These are phyloP conservation scores for Coniochaeta sp. DNA, from an alignment of 2,329 filamentous ascomycete genomes.

Conservation along the genomic window DNA sequence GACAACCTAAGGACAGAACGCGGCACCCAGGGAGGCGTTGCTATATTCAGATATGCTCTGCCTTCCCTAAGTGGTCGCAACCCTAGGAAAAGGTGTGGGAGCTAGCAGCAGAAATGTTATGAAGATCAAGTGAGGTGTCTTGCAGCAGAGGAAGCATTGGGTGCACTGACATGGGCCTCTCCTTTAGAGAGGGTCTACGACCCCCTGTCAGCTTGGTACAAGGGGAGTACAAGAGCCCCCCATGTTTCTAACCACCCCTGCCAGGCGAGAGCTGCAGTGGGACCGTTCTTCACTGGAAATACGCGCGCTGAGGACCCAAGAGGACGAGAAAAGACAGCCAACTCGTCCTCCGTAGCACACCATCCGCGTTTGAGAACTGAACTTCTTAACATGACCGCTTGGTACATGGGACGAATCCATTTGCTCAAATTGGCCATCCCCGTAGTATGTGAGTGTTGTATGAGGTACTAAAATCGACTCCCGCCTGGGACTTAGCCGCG, in stretches of 20 bases:
- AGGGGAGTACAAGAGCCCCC: background rate
- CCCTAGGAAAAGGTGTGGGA: background rate
- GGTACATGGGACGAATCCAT: background rate
- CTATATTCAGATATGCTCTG: constrained; percentile 14
- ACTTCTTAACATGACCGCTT: background rate
- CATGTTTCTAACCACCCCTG: background rate
- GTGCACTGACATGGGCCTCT: background rate
- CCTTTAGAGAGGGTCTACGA: background rate
- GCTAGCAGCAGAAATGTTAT: background rate
- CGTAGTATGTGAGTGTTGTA: background rate
- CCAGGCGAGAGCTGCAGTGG: background rate
- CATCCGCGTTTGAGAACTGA: background rate
- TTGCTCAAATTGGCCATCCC: background rate
- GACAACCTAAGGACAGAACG: constrained; percentile 3
- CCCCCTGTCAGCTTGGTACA: constrained; percentile 4
- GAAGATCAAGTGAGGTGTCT: constrained; percentile 3
- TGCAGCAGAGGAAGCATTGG: background rate
- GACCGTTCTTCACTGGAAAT: background rate
- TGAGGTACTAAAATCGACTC: background rate
- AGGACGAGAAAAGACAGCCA: background rate
- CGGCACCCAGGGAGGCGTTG: constrained; percentile 13
- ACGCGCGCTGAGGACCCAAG: background rate
- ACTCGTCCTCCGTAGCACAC: background rate
- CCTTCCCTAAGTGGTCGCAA: constrained; percentile 3
- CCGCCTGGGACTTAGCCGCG: background rate